phyloP scores from a whole-genome alignment of 257 asterid genomes.

The Solanum chaucha region DNA sequence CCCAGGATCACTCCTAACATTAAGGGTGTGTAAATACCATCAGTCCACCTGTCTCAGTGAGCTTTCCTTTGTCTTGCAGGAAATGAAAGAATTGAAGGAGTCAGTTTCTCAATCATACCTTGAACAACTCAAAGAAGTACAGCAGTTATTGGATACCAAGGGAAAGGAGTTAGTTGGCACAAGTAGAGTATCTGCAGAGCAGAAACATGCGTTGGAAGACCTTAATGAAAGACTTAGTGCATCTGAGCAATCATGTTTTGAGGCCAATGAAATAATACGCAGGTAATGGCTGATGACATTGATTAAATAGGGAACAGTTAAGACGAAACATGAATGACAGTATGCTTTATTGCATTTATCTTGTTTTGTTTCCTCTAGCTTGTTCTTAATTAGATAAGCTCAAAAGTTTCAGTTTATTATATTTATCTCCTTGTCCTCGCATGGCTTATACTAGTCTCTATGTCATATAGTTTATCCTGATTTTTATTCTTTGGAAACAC shows the following conservation, averaged over 20 bases:
- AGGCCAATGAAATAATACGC: constrained; percentile 84
- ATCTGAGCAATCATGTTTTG: constrained; percentile 66
- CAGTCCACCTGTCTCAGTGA: background rate
- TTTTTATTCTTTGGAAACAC: background rate
- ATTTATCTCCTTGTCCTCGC: background rate
- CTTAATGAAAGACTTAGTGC: constrained; percentile 71
- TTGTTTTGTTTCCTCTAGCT: background rate
- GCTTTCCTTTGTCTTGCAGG: constrained; percentile 33
- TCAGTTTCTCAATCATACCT: constrained; percentile 59
- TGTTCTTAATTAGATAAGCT: background rate
- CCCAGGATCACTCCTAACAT: background rate
- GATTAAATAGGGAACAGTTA: background rate
- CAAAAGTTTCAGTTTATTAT: background rate
- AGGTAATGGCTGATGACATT: constrained; percentile 40
- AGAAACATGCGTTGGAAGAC: constrained; percentile 63
- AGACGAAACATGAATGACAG: background rate
- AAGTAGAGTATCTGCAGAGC: constrained; percentile 58
- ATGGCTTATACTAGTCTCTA: background rate
- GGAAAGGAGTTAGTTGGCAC: constrained; percentile 54
- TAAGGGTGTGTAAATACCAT: background rate
- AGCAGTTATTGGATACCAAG: constrained; percentile 50
- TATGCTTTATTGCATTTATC: background rate
- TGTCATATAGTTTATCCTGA: background rate
- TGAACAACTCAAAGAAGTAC: constrained; percentile 51
- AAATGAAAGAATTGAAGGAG: constrained; percentile 56